Percentiles rank a stretch among this genome's conserved stretches.
These are phyloP conservation scores for Madurella fahalii DNA, from an alignment of 2,329 filamentous ascomycete species.

Conservation along the genomic window DNA sequence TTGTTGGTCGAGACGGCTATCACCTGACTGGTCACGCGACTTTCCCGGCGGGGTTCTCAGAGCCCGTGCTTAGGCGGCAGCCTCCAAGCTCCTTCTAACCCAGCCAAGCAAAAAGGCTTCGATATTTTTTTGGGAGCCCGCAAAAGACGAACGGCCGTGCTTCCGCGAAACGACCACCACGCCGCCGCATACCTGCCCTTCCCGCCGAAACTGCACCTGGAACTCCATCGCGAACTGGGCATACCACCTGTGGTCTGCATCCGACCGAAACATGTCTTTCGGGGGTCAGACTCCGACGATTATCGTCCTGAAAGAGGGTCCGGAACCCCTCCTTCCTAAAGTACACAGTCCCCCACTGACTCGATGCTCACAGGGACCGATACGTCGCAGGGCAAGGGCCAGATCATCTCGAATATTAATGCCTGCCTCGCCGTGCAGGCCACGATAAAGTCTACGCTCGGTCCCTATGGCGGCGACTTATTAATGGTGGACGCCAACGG, in stretches of 20 bases:
- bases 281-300: constrained; percentile 30
- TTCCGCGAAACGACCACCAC: constrained; percentile 7
- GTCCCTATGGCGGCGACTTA: constrained; percentile 94
- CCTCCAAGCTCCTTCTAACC: not conserved
- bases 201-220: constrained; percentile 1
- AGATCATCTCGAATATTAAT: constrained; percentile 97
- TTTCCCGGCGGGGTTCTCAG: too few relatives aligned
- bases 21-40: too few relatives aligned
- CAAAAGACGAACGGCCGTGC: constrained; percentile 9
- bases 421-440: constrained; percentile 93
- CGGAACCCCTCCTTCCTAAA: constrained; percentile 24
- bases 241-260: constrained; percentile 36
- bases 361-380: constrained; percentile 69
- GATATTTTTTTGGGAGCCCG: constrained; percentile 24
- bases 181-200: constrained; percentile 6
- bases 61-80: constrained; percentile 10
- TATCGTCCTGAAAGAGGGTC: constrained; percentile 31
- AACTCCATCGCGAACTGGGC: constrained; percentile 10
- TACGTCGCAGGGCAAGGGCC: constrained; percentile 92
- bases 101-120: constrained; percentile 18
- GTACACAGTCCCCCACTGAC: constrained; percentile 16
- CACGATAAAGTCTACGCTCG: constrained; percentile 92
- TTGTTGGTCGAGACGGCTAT: too few relatives aligned
- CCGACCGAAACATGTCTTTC: constrained; percentile 26
- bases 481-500: constrained; percentile 95